Conservation (phyloP, 2,329 filamentous ascomycete species). For the Didymella pinodella region DNA sequence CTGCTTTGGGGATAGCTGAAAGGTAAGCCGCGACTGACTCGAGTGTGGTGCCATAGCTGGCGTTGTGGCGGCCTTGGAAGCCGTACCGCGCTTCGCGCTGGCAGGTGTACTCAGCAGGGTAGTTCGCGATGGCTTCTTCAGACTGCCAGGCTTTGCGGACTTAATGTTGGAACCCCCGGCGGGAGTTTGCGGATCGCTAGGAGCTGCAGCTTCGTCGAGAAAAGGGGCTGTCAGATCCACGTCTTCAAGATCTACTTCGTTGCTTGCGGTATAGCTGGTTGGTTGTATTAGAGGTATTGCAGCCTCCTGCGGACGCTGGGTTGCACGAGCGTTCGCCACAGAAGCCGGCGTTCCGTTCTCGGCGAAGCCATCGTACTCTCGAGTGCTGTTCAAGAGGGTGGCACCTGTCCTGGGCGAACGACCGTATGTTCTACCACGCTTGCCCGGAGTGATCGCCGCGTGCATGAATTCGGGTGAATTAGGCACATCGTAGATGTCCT, state of each 20-base stretch:
- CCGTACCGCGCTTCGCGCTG: conserved; percentile 6
- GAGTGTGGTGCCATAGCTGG: conserved; percentile 1
- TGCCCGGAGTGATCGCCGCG: conserved; percentile 16
- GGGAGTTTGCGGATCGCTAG: conserved; percentile 5
- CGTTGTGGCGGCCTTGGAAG: neutral
- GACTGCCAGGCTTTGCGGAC: conserved; percentile 17
- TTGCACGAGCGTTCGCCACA: conserved; percentile 13
- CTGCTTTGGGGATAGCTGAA: no score
- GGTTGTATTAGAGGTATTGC: neutral
- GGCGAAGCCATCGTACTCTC: conserved; percentile 3
- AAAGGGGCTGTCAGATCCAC: conserved; percentile 20
- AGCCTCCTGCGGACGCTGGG: conserved; percentile 19
- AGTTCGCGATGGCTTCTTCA: conserved; percentile 22
- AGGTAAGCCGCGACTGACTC: no score
- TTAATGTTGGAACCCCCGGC: neutral
- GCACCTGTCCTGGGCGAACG: conserved; percentile 24
- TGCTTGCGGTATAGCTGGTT: neutral
- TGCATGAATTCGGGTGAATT: conserved; percentile 29
- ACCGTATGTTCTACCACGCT: conserved; percentile 25
- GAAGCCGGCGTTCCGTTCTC: conserved; percentile 1
- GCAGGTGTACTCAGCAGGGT: conserved; percentile 9
- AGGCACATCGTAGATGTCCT: conserved; percentile 30
- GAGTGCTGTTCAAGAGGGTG: conserved; percentile 22
- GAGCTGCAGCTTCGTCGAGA: conserved; percentile 10
- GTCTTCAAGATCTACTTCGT: conserved; percentile 1